Percentiles rank a stretch among this genome's conserved stretches.
phyloP scores from a whole-genome alignment of 2,329 filamentous ascomycete genomes.

The Neonectria ditissima region DNA sequence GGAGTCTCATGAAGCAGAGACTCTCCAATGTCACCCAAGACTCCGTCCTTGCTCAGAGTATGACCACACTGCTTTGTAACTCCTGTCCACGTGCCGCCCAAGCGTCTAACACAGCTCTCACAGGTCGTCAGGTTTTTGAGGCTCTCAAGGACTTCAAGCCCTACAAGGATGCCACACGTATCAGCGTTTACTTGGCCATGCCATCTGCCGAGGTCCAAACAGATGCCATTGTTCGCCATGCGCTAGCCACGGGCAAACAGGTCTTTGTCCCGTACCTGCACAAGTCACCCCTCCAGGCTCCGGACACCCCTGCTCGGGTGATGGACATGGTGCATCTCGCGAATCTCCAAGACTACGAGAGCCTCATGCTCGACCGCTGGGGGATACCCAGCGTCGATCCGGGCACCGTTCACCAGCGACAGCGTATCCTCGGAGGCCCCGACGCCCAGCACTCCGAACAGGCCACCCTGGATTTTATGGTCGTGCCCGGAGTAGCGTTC shows the following conservation, averaged over 20 bases:
- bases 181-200: conserved; percentile 96
- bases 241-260: conserved; percentile 79
- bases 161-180: conserved; percentile 78
- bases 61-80: conserved; percentile 47
- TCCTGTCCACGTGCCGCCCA: conserved; percentile 6
- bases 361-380: conserved; percentile 84
- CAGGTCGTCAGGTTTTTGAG: conserved; percentile 75
- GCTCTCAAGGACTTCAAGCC: conserved; percentile 75
- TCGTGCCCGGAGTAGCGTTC: conserved; percentile 95
- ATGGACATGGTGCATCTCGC: conserved; percentile 96
- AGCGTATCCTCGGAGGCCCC: conserved; percentile 78
- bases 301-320: conserved; percentile 69
- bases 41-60: conserved; percentile 77
- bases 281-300: conserved; percentile 61
- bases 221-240: conserved; percentile 82
- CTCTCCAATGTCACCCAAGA: conserved; percentile 73
- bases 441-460: conserved; percentile 57
- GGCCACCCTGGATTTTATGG: conserved; percentile 80
- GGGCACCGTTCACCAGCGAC: conserved; percentile 72
- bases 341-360: conserved; percentile 81
- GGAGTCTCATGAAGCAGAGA: conserved; percentile 75
- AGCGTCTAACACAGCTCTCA: conserved; percentile 35
- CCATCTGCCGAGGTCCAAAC: conserved; percentile 88
- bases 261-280: conserved; percentile 95
- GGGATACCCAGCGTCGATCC: conserved; percentile 88